Percentiles rank a stretch among this genome's conserved stretches.
phyloP scores from a whole-genome alignment of 1,284 basidiomycete genomes.

The Ganoderma lingzhi region DNA sequence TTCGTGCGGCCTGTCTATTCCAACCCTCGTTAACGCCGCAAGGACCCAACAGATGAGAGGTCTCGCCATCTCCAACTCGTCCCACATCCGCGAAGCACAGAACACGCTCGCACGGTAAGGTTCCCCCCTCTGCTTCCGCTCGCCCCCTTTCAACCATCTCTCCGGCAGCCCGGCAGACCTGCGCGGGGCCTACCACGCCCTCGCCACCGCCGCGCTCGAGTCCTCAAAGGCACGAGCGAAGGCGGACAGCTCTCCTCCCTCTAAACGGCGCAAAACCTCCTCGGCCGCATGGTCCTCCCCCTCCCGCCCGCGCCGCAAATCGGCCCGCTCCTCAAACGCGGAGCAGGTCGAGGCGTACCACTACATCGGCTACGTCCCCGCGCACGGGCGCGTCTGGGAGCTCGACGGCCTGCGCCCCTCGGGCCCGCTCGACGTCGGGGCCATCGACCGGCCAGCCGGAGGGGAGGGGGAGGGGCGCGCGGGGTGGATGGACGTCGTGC shows the following conservation, averaged over 20 bases:
- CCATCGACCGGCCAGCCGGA: slow-evolving; percentile 43
- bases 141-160: background rate
- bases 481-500: slow-evolving; percentile 65
- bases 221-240: slow-evolving; percentile 40
- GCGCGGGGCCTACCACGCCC: slow-evolving; percentile 55
- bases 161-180: slow-evolving; percentile 60
- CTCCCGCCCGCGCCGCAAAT: slow-evolving; percentile 36
- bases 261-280: slow-evolving; percentile 50
- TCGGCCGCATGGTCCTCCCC: slow-evolving; percentile 23
- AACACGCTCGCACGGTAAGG: slow-evolving; percentile 64
- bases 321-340: slow-evolving; percentile 15
- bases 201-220: slow-evolving; percentile 55
- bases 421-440: slow-evolving; percentile 68
- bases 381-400: slow-evolving; percentile 70
- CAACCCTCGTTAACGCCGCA: background rate
- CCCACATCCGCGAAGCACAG: slow-evolving; percentile 59
- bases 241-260: slow-evolving; percentile 42
- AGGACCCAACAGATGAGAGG: slow-evolving; percentile 61
- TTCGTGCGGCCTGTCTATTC: background rate
- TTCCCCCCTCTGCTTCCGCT: background rate
- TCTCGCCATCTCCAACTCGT: slow-evolving; percentile 62
- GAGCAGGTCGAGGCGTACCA: slow-evolving; percentile 60
- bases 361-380: slow-evolving; percentile 71
- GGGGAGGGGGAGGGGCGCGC: slow-evolving; percentile 23
- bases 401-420: slow-evolving; percentile 48